These are phyloP conservation scores for Meyerozyma carpophila DNA, from an alignment of 1,139 yeast species.

Conservation along the genomic window DNA sequence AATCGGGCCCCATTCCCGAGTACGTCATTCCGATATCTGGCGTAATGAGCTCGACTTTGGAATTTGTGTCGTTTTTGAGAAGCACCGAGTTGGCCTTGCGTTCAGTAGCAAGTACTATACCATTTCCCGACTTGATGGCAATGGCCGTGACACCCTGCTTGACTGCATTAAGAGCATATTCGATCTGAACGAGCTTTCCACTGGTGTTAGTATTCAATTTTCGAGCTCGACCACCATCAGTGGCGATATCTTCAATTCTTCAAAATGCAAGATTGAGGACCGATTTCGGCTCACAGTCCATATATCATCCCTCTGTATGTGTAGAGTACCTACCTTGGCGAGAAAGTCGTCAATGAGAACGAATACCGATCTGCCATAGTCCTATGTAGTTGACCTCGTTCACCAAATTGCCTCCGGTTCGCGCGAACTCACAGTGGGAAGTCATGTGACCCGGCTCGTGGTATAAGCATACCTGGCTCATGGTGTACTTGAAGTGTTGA, in stretches of 20 bases:
- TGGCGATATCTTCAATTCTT: not conserved
- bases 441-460: not conserved
- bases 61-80: slow-evolving; percentile 66
- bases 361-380: slow-evolving; percentile 96
- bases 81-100: slow-evolving; percentile 81
- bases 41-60: slow-evolving; percentile 79
- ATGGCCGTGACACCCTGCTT: slow-evolving; percentile 97
- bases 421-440: not conserved
- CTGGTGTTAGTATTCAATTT: slow-evolving; percentile 32
- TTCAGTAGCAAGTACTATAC: slow-evolving; percentile 95
- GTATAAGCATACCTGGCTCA: too few relatives aligned
- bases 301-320: not conserved
- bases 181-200: slow-evolving; percentile 97
- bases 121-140: slow-evolving; percentile 95
- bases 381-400: not conserved
- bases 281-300: not conserved
- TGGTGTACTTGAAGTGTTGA: not conserved
- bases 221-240: not conserved
- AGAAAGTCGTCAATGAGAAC: slow-evolving; percentile 91
- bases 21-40: slow-evolving; percentile 97
- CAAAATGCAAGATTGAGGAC: not conserved
- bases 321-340: slow-evolving; percentile 72
- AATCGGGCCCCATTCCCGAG: slow-evolving; percentile 99
- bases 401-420: slow-evolving; percentile 1
- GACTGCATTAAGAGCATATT: slow-evolving; percentile 95